Conservation (phyloP, 768 basidiomycete species). For the Suillus placidus region DNA sequence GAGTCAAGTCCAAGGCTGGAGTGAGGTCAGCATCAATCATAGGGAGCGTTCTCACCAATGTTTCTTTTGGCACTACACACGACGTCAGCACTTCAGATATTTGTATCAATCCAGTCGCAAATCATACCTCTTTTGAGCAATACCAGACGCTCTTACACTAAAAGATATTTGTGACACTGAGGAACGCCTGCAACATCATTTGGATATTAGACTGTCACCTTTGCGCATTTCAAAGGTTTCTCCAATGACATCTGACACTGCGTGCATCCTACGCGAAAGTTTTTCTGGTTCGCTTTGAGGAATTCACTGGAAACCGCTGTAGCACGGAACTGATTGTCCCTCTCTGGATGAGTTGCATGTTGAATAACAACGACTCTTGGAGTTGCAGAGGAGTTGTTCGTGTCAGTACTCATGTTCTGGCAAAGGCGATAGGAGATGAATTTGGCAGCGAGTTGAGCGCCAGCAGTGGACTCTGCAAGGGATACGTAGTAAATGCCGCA, state of each 20-base stretch:
- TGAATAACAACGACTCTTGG: background rate
- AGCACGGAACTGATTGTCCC: background rate
- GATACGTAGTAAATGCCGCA: background rate
- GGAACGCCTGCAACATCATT: background rate
- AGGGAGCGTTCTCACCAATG: background rate
- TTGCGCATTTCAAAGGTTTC: conserved; percentile 2
- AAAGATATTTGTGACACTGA: background rate
- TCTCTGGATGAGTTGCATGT: background rate
- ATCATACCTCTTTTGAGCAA: conserved; percentile 1
- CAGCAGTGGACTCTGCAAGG: background rate
- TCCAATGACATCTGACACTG: background rate
- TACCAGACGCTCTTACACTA: conserved; percentile 1
- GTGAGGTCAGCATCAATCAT: background rate
- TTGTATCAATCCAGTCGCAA: background rate
- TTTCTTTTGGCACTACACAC: background rate
- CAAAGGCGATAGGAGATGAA: background rate
- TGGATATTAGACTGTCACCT: background rate
- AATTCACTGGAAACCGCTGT: background rate
- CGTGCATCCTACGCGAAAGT: background rate
- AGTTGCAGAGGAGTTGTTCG: background rate
- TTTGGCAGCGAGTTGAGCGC: background rate
- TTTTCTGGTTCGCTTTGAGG: background rate
- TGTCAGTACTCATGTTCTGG: background rate
- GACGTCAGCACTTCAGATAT: background rate
- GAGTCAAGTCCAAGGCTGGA: background rate